phyloP scores from a whole-genome alignment of 257 asterid genomes.

The Perilla frutescens region DNA sequence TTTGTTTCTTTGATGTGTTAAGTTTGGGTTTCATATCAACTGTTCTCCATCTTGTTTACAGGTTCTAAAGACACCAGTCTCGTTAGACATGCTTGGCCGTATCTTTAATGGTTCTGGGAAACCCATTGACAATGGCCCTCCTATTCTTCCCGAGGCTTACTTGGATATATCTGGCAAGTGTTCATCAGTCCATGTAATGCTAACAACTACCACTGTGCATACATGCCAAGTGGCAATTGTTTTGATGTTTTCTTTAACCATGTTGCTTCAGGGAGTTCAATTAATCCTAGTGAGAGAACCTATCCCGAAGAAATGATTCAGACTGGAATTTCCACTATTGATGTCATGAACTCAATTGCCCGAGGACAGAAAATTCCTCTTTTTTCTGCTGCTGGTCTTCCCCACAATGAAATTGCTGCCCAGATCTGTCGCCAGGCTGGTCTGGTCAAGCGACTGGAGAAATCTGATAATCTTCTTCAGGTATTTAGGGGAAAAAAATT shows the following conservation, averaged over 20 bases:
- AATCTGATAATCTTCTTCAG: constrained; percentile 85
- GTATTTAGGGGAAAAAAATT: constrained; percentile 38
- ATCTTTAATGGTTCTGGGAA: constrained; percentile 75
- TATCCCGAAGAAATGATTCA: constrained; percentile 99
- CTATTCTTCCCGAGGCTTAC: constrained; percentile 98
- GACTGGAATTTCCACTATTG: constrained; percentile 97
- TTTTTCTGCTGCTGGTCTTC: constrained; percentile 99
- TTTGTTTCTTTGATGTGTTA: background rate
- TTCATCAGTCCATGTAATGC: background rate
- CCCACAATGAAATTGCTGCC: constrained; percentile 98
- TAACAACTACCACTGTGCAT: constrained; percentile 12
- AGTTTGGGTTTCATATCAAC: constrained; percentile 16
- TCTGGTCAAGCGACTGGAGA: constrained; percentile 92
- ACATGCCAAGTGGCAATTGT: background rate
- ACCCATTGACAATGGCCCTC: constrained; percentile 98
- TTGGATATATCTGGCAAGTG: constrained; percentile 95
- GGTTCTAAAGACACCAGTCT: constrained; percentile 70
- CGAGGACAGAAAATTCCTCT: constrained; percentile 99
- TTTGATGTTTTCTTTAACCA: constrained; percentile 35
- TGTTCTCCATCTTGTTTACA: constrained; percentile 31
- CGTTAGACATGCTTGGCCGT: constrained; percentile 75
- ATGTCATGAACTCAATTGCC: constrained; percentile 98
- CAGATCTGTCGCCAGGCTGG: constrained; percentile 99
- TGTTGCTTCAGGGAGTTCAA: constrained; percentile 83
- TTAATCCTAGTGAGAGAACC: constrained; percentile 98